Evolutionary conservation across 441 rosid genomes (phyloP).

Genomic region (Euphorbia schlechtendalii): DNA sequence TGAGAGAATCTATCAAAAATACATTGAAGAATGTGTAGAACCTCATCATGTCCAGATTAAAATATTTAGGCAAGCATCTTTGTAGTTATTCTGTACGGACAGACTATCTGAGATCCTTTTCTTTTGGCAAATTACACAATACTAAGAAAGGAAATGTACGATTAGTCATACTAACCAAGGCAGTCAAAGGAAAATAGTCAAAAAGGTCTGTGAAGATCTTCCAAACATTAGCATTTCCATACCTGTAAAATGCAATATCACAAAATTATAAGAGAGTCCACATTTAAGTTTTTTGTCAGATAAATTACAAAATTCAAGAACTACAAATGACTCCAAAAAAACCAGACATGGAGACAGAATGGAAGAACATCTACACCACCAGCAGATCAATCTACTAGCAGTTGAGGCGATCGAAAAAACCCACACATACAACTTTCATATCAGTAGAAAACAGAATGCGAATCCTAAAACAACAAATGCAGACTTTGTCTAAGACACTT

Average conservation of each 20-base stretch:
- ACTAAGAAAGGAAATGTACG: neutral
- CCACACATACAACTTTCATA: neutral
- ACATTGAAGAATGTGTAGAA: constrained; percentile 4
- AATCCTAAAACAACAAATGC: neutral
- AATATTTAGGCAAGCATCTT: neutral
- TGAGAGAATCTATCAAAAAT: neutral
- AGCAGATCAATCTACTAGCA: neutral
- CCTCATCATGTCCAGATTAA: constrained; percentile 12
- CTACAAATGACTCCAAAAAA: neutral
- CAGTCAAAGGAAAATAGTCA: constrained; percentile 91
- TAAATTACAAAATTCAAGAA: neutral
- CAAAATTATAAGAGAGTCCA: constrained; percentile 9
- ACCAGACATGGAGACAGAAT: neutral
- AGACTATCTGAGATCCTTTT: neutral
- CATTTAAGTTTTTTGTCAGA: too few relatives aligned
- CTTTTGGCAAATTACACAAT: neutral
- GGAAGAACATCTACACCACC: neutral
- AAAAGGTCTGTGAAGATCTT: constrained; percentile 90
- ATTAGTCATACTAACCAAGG: constrained; percentile 71
- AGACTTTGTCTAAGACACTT: neutral
- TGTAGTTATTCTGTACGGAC: constrained; percentile 13
- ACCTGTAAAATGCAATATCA: constrained; percentile 61
- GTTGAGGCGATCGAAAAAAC: constrained; percentile 5
- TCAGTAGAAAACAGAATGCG: neutral
- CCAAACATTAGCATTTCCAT: constrained; percentile 90